Conservation (phyloP, 768 basidiomycete genomes). For the Bullera alba region DNA sequence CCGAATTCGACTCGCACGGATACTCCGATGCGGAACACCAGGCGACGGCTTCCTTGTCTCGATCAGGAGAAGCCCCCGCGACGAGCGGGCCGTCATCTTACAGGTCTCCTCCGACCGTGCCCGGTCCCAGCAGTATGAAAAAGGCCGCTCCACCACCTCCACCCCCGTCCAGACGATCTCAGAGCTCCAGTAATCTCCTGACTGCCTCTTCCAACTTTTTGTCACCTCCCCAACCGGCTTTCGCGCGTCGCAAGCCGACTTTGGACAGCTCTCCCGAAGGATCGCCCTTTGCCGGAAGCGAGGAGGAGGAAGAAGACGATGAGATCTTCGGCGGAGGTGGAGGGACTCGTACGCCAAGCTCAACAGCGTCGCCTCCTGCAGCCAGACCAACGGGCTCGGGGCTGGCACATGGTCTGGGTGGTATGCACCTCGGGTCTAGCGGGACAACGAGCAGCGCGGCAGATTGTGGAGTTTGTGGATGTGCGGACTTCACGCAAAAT, state of each 20-base stretch:
- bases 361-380: not conserved
- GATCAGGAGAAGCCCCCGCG: conserved; percentile 4
- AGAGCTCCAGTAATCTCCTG: conserved; percentile 54
- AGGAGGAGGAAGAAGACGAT: conserved; percentile 21
- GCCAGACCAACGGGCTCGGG: not conserved
- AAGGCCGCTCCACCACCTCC: conserved; percentile 63
- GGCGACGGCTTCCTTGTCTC: conserved; percentile 19
- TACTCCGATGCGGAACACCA: conserved; percentile 26
- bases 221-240: not conserved
- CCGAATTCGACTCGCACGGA: conserved; percentile 27
- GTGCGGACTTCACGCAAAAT: conserved; percentile 59
- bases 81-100: not conserved
- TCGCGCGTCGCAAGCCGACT: not conserved
- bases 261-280: conserved; percentile 15
- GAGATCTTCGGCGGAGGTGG: conserved; percentile 14
- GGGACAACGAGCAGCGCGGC: conserved; percentile 48
- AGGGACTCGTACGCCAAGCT: not conserved
- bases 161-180: conserved; percentile 50
- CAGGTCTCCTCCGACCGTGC: conserved; percentile 9
- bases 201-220: conserved; percentile 7
- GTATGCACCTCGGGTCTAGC: conserved; percentile 45
- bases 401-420: conserved; percentile 26
- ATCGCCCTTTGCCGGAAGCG: conserved; percentile 32
- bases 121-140: conserved; percentile 33
- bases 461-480: conserved; percentile 44